Conservation (phyloP, 371 early-diverging fungal genomes). For the Chytridium lagenaria region DNA sequence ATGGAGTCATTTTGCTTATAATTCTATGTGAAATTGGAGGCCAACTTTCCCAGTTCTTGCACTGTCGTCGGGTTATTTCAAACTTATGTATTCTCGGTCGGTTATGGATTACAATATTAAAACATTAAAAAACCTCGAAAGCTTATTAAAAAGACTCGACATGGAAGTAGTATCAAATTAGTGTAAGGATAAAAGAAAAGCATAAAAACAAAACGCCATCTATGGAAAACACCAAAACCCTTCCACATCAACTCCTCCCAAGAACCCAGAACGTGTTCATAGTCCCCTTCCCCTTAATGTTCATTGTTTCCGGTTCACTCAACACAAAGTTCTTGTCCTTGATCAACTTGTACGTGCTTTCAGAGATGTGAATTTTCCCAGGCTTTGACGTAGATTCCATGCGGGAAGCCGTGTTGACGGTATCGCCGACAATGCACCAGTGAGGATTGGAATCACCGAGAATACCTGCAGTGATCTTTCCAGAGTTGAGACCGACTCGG, state of each 20-base stretch:
- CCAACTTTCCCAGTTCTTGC: no score
- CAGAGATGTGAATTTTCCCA: slow-evolving; percentile 50
- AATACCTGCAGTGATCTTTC: slow-evolving; percentile 54
- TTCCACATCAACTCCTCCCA: slow-evolving; percentile 18
- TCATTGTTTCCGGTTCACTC: slow-evolving; percentile 48
- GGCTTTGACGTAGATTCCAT: slow-evolving; percentile 54
- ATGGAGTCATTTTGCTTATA: no score
- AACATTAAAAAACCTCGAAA: no score
- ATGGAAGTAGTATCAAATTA: no score
- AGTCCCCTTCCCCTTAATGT: slow-evolving; percentile 48
- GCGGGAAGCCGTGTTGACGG: slow-evolving; percentile 56
- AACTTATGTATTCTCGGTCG: no score
- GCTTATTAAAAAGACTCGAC: no score
- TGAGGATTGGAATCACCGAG: slow-evolving; percentile 53
- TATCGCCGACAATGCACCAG: slow-evolving; percentile 56
- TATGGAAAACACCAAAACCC: no score
- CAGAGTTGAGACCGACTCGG: slow-evolving; percentile 53
- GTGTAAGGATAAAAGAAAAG: no score
- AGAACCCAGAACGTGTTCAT: slow-evolving; percentile 39
- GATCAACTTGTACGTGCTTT: slow-evolving; percentile 45
- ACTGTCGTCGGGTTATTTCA: no score
- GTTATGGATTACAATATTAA: no score
- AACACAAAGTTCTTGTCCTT: slow-evolving; percentile 32
- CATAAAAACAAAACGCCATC: no score
- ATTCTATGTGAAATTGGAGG: no score